These are phyloP conservation scores for Cubamyces sp. DNA, from an alignment of 768 basidiomycete species.

Conservation along the genomic window DNA sequence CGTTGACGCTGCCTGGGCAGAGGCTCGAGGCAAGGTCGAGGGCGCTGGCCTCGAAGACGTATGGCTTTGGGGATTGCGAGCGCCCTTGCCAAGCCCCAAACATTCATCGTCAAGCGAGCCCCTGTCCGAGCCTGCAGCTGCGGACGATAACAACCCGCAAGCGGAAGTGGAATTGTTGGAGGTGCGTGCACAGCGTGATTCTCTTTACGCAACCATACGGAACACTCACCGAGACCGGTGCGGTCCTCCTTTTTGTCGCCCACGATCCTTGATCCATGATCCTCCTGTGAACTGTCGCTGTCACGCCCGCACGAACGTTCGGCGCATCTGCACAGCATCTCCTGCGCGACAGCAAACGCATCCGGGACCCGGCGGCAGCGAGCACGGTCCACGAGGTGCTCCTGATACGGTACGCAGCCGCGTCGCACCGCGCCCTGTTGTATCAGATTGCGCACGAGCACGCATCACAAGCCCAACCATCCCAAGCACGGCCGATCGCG, in stretches of 20 bases:
- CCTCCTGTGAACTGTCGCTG: background rate
- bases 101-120: background rate
- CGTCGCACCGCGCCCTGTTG: conserved; percentile 22
- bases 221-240: conserved; percentile 17
- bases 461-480: background rate
- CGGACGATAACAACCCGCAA: conserved; percentile 8
- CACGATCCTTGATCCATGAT: background rate
- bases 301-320: background rate
- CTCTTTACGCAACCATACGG: background rate
- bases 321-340: conserved; percentile 23
- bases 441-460: conserved; percentile 28
- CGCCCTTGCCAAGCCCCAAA: background rate
- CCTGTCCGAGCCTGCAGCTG: background rate
- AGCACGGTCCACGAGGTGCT: conserved; percentile 49
- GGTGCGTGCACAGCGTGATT: conserved; percentile 28
- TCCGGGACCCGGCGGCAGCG: conserved; percentile 40
- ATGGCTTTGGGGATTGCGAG: conserved; percentile 58
- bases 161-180: conserved; percentile 29
- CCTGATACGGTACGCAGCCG: conserved; percentile 48
- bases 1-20: conserved; percentile 44
- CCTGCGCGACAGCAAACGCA: conserved; percentile 50
- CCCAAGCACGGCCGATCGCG: conserved; percentile 3
- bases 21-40: conserved; percentile 46
- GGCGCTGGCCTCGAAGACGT: conserved; percentile 43
- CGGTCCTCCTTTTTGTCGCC: conserved; percentile 10